These are phyloP conservation scores for Sarocladium brachiariae DNA, from an alignment of 2,329 filamentous ascomycete species.

Conservation along the genomic window DNA sequence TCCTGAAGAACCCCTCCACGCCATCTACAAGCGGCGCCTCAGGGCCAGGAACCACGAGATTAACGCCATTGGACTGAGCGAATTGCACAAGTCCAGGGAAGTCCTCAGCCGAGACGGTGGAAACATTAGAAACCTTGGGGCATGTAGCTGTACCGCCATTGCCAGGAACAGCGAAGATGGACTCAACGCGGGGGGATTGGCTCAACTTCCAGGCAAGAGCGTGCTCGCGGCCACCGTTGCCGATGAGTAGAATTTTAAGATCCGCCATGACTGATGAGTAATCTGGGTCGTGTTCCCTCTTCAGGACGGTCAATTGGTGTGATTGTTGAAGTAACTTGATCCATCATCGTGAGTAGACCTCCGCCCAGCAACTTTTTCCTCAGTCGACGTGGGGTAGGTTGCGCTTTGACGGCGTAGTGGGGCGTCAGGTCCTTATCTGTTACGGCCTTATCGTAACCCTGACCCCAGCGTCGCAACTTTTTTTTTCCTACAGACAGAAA, in stretches of 20 bases:
- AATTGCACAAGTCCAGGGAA: conserved; percentile 72
- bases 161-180: conserved; percentile 66
- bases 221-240: conserved; percentile 92
- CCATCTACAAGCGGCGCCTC: conserved; percentile 92
- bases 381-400: conserved; percentile 4
- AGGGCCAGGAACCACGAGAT: conserved; percentile 82
- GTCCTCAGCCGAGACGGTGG: conserved; percentile 62
- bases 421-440: not conserved
- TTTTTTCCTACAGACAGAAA: conserved; percentile 10
- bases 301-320: conserved; percentile 2
- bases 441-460: conserved; percentile 4
- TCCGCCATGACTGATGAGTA: conserved; percentile 19
- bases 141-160: conserved; percentile 79
- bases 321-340: not conserved
- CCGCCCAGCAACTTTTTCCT: conserved; percentile 1
- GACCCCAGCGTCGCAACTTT: not conserved
- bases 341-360: not conserved
- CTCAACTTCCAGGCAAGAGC: conserved; percentile 90
- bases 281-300: not conserved
- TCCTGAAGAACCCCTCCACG: conserved; percentile 74
- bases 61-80: conserved; percentile 64
- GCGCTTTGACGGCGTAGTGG: conserved; percentile 6
- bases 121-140: conserved; percentile 67
- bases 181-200: conserved; percentile 71
- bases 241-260: conserved; percentile 75